Conservation (phyloP, 225 moss, liverwort and hornwort genomes). For the Bryum argenteum region DNA sequence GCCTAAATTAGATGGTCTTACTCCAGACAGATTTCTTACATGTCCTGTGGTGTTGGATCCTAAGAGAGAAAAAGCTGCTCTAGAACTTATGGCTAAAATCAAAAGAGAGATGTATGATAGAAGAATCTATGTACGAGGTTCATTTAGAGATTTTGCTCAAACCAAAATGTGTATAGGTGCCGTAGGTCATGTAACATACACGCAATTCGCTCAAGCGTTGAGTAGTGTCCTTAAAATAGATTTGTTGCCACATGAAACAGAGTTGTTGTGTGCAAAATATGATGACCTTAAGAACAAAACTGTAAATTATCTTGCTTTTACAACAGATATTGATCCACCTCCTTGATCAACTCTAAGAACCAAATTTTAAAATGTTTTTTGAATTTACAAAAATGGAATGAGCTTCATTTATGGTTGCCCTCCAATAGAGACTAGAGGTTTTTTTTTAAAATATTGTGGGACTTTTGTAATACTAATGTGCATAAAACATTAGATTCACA, state of each 20-base stretch:
- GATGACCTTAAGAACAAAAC: conserved; percentile 83
- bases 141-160: conserved; percentile 82
- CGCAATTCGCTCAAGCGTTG: conserved; percentile 81
- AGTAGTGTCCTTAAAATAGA: conserved; percentile 73
- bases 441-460: no score
- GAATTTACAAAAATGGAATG: no score
- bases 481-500: no score
- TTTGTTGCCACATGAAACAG: conserved; percentile 63
- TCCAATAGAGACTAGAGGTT: no score
- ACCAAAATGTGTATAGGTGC: conserved; percentile 83
- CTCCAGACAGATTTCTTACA: conserved; percentile 63
- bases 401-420: no score
- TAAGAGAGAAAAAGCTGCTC: conserved; percentile 48
- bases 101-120: conserved; percentile 57
- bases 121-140: conserved; percentile 70
- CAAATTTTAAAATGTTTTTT: background rate
- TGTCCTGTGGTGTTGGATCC: conserved; percentile 64
- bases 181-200: conserved; percentile 85
- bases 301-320: conserved; percentile 90
- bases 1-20: conserved; percentile 69
- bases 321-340: conserved; percentile 79
- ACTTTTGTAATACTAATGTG: no score
- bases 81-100: conserved; percentile 47
- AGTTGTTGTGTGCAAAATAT: conserved; percentile 79
- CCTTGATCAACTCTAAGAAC: background rate